Conservation (phyloP, 345 rosid genomes). For the Cardamine occulta region DNA sequence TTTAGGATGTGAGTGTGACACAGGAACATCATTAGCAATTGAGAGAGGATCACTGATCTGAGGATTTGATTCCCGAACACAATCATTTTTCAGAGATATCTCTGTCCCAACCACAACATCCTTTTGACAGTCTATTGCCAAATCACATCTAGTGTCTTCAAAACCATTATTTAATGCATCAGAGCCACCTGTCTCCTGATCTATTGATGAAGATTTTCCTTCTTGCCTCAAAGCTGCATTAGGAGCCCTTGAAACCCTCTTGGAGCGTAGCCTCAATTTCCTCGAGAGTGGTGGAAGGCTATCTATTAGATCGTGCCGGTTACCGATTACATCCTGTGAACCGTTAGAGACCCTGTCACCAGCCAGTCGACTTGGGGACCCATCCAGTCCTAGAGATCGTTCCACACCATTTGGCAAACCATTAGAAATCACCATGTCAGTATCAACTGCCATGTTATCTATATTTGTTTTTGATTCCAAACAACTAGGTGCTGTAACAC, state of each 20-base stretch:
- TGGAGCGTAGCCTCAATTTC: conserved; percentile 52
- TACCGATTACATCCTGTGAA: conserved; percentile 40
- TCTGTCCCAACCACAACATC: conserved; percentile 36
- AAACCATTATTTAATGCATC: conserved; percentile 43
- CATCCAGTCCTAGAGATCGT: conserved; percentile 42
- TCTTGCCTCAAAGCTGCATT: conserved; percentile 49
- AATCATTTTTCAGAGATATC: conserved; percentile 43
- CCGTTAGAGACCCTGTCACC: conserved; percentile 35
- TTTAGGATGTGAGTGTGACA: conserved; percentile 50
- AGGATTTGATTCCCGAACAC: conserved; percentile 45
- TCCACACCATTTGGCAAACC: conserved; percentile 46
- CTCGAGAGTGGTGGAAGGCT: conserved; percentile 51
- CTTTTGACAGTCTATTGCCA: conserved; percentile 43
- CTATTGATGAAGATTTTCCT: conserved; percentile 36
- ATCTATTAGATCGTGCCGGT: conserved; percentile 50
- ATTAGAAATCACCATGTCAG: conserved; percentile 42
- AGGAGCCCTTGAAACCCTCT: conserved; percentile 46
- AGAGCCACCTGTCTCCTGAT: conserved; percentile 44
- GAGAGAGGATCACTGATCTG: conserved; percentile 44
- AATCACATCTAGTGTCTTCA: conserved; percentile 43
- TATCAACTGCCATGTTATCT: conserved; percentile 36
- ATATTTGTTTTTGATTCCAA: conserved; percentile 17
- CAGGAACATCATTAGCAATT: conserved; percentile 45
- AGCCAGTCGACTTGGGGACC: conserved; percentile 46
- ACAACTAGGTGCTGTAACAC: conserved; percentile 40